Evolutionary conservation across 2,329 filamentous ascomycete genomes (phyloP).

Genomic region (Trichoderma atrobrunneum): DNA sequence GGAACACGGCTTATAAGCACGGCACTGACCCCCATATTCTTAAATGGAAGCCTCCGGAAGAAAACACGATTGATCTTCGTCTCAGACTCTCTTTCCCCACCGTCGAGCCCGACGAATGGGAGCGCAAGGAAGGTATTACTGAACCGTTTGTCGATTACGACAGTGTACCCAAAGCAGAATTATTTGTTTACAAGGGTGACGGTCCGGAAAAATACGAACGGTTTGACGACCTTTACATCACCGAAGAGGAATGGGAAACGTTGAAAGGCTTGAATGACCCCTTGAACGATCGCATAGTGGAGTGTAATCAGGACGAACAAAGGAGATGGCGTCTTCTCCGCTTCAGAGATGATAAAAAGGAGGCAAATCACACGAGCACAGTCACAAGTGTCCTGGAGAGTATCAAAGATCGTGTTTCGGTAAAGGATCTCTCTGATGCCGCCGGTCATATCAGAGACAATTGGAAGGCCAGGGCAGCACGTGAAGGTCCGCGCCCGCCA

Average conservation of each 20-base stretch:
- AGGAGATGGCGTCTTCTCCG: constrained; percentile 82
- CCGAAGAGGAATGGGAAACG: constrained; percentile 76
- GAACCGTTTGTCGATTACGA: constrained; percentile 75
- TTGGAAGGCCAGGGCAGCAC: constrained; percentile 66
- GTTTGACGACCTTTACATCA: constrained; percentile 67
- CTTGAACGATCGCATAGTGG: constrained; percentile 83
- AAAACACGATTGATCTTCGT: constrained; percentile 93
- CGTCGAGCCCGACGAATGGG: constrained; percentile 64
- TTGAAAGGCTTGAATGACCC: constrained; percentile 72
- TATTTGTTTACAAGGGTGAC: constrained; percentile 68
- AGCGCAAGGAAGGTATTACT: constrained; percentile 63
- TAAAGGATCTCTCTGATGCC: constrained; percentile 72
- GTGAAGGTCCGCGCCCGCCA: constrained; percentile 26
- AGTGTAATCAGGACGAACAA: constrained; percentile 77
- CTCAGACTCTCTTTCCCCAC: constrained; percentile 73
- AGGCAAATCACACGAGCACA: constrained; percentile 84
- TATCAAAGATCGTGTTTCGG: constrained; percentile 79
- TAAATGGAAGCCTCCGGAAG: constrained; percentile 95
- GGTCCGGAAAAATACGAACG: constrained; percentile 55
- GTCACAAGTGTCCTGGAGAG: constrained; percentile 85
- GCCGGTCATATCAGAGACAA: constrained; percentile 71
- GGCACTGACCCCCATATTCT: constrained; percentile 92
- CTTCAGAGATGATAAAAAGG: constrained; percentile 87
- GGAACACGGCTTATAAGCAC: constrained; percentile 77
- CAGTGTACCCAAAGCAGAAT: constrained; percentile 67